Evolutionary conservation across 768 basidiomycete genomes (phyloP).

Genomic region (Hygrocybe punicea): DNA sequence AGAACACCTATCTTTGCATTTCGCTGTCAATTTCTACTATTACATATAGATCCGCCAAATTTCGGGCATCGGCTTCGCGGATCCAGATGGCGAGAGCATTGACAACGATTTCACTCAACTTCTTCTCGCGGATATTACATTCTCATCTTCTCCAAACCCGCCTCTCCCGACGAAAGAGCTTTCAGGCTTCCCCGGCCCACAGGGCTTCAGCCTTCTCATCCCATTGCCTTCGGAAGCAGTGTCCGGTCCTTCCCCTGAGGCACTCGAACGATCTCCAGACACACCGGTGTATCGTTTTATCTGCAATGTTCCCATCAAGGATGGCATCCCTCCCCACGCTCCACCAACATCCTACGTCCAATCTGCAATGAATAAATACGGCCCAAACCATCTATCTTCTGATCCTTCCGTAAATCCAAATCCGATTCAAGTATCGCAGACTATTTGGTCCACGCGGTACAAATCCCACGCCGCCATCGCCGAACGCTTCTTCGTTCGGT

Average conservation of each 20-base stretch:
- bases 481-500: constrained; percentile 34
- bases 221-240: too few species aligned
- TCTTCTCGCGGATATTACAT: constrained; percentile 46
- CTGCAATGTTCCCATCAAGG: constrained; percentile 34
- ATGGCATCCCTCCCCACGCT: constrained; percentile 35
- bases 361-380: too few species aligned
- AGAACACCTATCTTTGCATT: background rate
- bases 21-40: background rate
- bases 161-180: constrained; percentile 20
- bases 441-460: too few species aligned
- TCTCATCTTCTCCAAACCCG: constrained; percentile 27
- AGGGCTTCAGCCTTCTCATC: too few species aligned
- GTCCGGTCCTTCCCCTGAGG: too few species aligned
- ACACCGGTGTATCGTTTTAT: constrained; percentile 42
- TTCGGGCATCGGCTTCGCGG: constrained; percentile 41
- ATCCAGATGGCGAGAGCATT: constrained; percentile 35
- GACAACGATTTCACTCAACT: constrained; percentile 36
- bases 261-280: too few species aligned
- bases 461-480: constrained; percentile 45
- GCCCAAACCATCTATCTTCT: constrained; percentile 34
- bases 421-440: constrained; percentile 33
- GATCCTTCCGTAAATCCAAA: constrained; percentile 34
- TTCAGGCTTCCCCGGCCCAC: constrained; percentile 21
- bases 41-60: constrained; percentile 41
- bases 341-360: constrained; percentile 45